phyloP scores from a whole-genome alignment of 768 basidiomycete species.

The Xanthoconium stramineum region DNA sequence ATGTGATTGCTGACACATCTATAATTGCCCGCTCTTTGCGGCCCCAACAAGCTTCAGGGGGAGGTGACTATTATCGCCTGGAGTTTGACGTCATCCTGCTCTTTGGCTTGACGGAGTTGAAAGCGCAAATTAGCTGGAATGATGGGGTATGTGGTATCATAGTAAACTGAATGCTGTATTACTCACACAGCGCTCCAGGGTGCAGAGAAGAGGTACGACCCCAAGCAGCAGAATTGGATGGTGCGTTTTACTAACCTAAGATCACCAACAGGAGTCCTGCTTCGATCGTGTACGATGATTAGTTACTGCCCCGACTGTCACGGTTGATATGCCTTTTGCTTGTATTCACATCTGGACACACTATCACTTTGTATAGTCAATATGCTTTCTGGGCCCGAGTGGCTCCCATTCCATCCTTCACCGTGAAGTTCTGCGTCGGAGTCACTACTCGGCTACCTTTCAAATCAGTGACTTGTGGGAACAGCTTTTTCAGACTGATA shows the following conservation, averaged over 20 bases:
- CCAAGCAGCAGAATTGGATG: background rate
- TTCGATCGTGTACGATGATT: conserved; percentile 20
- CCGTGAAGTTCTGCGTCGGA: too few relatives aligned
- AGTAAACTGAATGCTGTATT: too few relatives aligned
- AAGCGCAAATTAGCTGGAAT: conserved; percentile 43
- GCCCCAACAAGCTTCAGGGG: background rate
- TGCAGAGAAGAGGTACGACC: conserved; percentile 12
- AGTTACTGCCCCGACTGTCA: background rate
- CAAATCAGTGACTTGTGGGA: too few relatives aligned
- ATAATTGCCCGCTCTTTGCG: background rate
- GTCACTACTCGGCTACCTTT: too few relatives aligned
- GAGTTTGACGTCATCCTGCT: conserved; percentile 35
- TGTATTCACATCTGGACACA: too few relatives aligned
- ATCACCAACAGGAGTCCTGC: conserved; percentile 15
- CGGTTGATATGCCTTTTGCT: background rate
- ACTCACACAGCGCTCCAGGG: conserved; percentile 9
- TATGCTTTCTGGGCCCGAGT: too few relatives aligned
- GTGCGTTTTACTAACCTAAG: background rate
- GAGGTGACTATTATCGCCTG: conserved; percentile 13
- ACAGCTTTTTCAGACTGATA: too few relatives aligned
- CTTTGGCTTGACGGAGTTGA: conserved; percentile 43
- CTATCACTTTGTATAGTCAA: too few relatives aligned
- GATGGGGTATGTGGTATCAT: conserved; percentile 19
- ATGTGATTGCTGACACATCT: conserved; percentile 11
- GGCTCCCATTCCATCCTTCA: too few relatives aligned